Evolutionary conservation across 768 basidiomycete species (phyloP), one percentile per base, ranked within the genome.

Genomic region (Porphyrellus cyaneotinctus): DNA sequence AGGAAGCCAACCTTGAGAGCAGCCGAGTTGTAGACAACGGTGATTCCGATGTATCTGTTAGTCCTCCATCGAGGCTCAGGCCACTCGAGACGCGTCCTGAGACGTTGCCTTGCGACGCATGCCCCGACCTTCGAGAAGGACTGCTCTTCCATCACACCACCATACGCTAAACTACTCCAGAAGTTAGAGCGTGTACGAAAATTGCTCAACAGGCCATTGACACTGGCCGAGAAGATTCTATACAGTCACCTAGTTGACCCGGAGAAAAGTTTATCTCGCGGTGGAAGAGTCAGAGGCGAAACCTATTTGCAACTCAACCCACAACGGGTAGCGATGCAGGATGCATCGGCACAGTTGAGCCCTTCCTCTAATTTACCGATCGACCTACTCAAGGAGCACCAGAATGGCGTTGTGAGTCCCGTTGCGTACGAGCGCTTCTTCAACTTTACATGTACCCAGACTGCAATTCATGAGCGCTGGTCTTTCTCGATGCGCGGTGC

Each of bases 381-480:
- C 6, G 28, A 8, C 28, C 14, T 44, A 14, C 62, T 64, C 39
- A 70, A 33, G 32, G 39, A 28, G n/a, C 13, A 41, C 31, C 32
- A 91, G 90, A 69, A 92, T 91, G 90, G 89, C 90, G 12, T 62
- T 92, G 85, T 91, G 70, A 74, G 83, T 62, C 12, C 30, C 3
- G 2, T 35, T 41, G 24, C 12, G 10, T 37, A 47, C 20, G 32
- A 33, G 38, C 22, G 33, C 6, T 47, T 47, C 49, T 49, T 49
- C 26, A n/a, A 35, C 31, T 51, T 53, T 36, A 59, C 36, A 26
- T 28, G 39, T 20, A 41, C 60, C 62, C 48, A 86, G 95, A 54
- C 73, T 99, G 53, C 97, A 99, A 73, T 99, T 98, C 72, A 97
- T 97, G 91, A 95, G 95, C 47, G 95, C 95, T 51, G 92, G 91